A percentile compares a stretch with the other conserved stretches of the same genome.
phyloP scores from a whole-genome alignment of 352 stramenopile genomes.

The Plasmopara viticola region DNA sequence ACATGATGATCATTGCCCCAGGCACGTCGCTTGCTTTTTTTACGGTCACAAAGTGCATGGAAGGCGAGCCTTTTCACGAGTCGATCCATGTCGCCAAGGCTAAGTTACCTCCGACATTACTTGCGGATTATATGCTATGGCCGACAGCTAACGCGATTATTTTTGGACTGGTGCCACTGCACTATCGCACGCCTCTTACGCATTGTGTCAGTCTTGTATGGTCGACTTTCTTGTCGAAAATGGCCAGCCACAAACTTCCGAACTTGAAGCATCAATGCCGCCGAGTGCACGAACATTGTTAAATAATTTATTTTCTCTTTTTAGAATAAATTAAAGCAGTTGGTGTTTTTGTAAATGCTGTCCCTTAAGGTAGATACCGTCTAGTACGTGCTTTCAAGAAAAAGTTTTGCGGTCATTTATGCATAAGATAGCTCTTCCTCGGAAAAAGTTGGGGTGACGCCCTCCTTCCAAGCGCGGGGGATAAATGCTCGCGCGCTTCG shows the following conservation, averaged over 20 bases:
- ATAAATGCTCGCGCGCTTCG: too few relatives aligned
- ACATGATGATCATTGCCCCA: conserved; percentile 34
- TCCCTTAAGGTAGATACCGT: too few relatives aligned
- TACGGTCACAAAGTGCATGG: conserved; percentile 18
- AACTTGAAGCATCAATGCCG: conserved; percentile 7
- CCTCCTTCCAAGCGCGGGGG: too few relatives aligned
- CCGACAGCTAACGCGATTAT: conserved; percentile 27
- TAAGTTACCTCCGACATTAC: conserved; percentile 28
- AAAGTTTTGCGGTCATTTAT: too few relatives aligned
- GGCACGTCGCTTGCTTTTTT: conserved; percentile 25
- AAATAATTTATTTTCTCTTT: conserved; percentile 10
- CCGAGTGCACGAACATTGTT: conserved; percentile 3
- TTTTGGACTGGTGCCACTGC: conserved; percentile 30
- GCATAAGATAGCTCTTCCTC: too few relatives aligned
- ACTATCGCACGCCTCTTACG: conserved; percentile 30
- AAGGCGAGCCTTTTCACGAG: conserved; percentile 9
- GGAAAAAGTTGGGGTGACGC: too few relatives aligned
- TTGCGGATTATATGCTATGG: conserved; percentile 43
- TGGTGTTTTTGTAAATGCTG: too few relatives aligned
- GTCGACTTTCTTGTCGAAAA: conserved; percentile 33
- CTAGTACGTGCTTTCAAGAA: too few relatives aligned
- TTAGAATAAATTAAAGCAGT: not conserved
- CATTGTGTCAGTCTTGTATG: conserved; percentile 36
- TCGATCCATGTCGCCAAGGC: conserved; percentile 22
- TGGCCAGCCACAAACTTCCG: conserved; percentile 19